Base-by-base conservation (phyloP, 805 yeast genomes). In the Saturnispora besseyi region DNA sequence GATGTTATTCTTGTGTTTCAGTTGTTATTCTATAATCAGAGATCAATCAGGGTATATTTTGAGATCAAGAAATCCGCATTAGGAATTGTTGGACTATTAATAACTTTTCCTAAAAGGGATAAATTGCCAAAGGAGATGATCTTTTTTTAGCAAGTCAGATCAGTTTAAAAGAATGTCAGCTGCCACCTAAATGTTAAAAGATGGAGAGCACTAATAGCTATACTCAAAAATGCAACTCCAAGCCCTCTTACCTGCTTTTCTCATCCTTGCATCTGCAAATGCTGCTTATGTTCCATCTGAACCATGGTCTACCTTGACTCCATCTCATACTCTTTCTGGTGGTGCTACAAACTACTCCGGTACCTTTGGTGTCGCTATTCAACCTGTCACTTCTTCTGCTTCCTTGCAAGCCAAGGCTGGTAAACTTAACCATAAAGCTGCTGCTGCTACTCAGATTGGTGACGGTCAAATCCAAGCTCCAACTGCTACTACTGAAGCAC, bases 251-350 rank as follows among this genome's bases (percentile, higher is more conserved):
- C 50, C 69, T 42, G 62, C 66, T 53, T 64, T 72, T 48, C 58
- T 74, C 47, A 79, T 80, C 60, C 61, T 78, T 43, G 64, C 77
- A 28, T 53, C 70, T 22, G 73, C 81, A 34, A 48, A 73, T 44
- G 84, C 84, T 48, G 87, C 87, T 53, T 76, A 76, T 57, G 78
- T 79, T 57, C 85, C 84, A 53, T 65, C 80, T 46, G 83, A 78
- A 54, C 80, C 83, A 59, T 84, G 85, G 85, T 66, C 84, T 51
- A 81, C 88, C 50, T 72, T 84, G 64, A 82, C 89, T 33, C 90
- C 93, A 57, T 40, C 54, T 22, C 53, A 67, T 44, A 78, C 77
- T 46, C 60, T 74, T 44, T 73, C 73, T 51, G 57, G 76, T 36
- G 84, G 79, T 56, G 54, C 71, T 45, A 79, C 87, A 48, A 77